Evolutionary conservation across 1,139 yeast genomes (phyloP), one percentile per base, ranked within the genome.

Genomic region (Yamadazyma triangularis): DNA sequence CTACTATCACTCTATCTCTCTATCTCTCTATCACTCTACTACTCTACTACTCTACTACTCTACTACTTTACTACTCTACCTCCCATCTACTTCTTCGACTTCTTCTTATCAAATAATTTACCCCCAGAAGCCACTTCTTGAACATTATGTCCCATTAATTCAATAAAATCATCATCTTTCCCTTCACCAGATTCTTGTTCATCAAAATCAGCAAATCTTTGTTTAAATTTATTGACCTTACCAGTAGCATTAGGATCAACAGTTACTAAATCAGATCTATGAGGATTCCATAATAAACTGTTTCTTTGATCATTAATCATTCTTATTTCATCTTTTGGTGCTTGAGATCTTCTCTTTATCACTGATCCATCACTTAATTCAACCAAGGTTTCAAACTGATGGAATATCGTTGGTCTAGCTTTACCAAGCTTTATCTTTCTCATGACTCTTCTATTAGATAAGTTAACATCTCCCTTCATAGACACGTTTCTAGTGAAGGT

Each of bases 341-440:
- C 88, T 44, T 85, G 95, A 1, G 96, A 79, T 49, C 86, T 72
- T 59, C 98, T 74, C 23, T 66, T 68, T 23, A 87, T 69, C 1
- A 94, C 95, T 19, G 96, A 83, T 2, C 98, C 98, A 54, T 91
- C 97, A 45, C 94, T 82, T 35, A 89, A 71, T 58, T 89, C 95
- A 9, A 91, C 89, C 28, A 73, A 61, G 24, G 93, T 84, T 41
- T 89, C 89, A 53, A 91, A 91, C 53, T 86, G 87, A 61, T 89
- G 76, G 59, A 86, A 89, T 27, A 89, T 83, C 25, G 96, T 88
- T 2, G 97, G 96, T 59, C 96, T 76, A 12, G 95, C 88, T 53
- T 80, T 81, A 30, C 96, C 96, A 38, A 76, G 63, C 42, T 63
- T 55, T 45, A 76, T 74, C 45, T 70, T 73, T 45, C 70, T 71